Base-by-base conservation (phyloP, 2,329 filamentous ascomycete species). In the Fusarium sp. region DNA sequence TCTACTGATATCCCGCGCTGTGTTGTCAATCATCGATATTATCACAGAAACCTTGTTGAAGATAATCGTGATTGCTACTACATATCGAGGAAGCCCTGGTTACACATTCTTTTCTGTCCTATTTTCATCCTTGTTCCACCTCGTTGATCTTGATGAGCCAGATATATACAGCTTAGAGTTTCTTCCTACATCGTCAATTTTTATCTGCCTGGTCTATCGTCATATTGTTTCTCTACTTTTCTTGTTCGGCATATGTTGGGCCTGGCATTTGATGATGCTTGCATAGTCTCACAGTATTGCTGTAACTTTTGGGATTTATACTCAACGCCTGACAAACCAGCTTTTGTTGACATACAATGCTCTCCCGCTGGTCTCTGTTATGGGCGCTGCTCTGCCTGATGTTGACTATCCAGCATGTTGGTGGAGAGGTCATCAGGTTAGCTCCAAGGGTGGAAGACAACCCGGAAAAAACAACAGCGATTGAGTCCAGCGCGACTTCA, bases 351-450 rank as follows among this genome's bases (percentile, higher is more conserved):
- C 47, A 31, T 47, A 73, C 40, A 48, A 83, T 82, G 82, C 62
- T 77, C 50, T 65, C 69, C 23, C 77, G 70, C 58, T 73, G 77
- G 62, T 58, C 70, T 54, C 76, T 75, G 46, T 54, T 80, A 41
- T 80, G 76, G 76, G 76, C 76, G 35, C 65, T 83, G 42, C 67
- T 84, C 56, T 80, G 78, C 67, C 70, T 84, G 21, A 48, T 78
- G 6, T 46, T 83, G 40, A 73, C 75, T 40, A 69, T 82, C 23
- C 79, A 84, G 41, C 63, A 78, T 45, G 78, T 75, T 20, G 69
- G 73, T 21, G 79, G 79, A 13, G 76, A 78, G 40, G 75, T 69
- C 56, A 70, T 78, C 29, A 71, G 71, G 10, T 67, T 77, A 36
- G 53, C 75, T 20, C 72, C 69, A 62, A 78, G 80, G 61, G 77